phyloP scores from a whole-genome alignment of 1,284 basidiomycete species.

The Papiliotrema nemorosa region DNA sequence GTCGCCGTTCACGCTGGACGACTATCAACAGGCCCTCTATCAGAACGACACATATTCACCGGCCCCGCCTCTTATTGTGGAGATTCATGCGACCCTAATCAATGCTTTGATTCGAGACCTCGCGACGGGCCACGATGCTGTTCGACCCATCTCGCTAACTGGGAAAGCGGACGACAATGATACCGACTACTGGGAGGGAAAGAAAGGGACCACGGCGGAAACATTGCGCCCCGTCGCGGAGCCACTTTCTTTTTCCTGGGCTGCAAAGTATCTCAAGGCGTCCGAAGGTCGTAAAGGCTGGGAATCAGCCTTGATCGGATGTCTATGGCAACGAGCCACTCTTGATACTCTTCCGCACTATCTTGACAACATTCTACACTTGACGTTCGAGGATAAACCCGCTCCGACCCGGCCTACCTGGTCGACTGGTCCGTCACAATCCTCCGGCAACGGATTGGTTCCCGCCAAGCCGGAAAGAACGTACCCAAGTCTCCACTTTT shows the following conservation, averaged over 20 bases:
- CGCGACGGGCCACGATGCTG: conserved; percentile 30
- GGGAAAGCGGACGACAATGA: conserved; percentile 35
- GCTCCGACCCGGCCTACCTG: conserved; percentile 46
- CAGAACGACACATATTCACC: conserved; percentile 65
- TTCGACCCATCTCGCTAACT: conserved; percentile 28
- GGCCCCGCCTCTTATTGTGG: conserved; percentile 72
- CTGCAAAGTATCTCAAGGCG: conserved; percentile 29
- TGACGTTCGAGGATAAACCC: conserved; percentile 60
- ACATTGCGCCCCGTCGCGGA: conserved; percentile 38
- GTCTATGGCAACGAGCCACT: conserved; percentile 84
- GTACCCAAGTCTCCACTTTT: conserved; percentile 68
- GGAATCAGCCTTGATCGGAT: conserved; percentile 82
- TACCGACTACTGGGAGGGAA: conserved; percentile 46
- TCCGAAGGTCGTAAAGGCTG: conserved; percentile 52
- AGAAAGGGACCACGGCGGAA: conserved; percentile 45
- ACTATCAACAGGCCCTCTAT: conserved; percentile 81
- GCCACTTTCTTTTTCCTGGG: conserved; percentile 31
- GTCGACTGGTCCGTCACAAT: conserved; percentile 38
- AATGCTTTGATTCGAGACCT: conserved; percentile 78
- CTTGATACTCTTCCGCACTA: conserved; percentile 68
- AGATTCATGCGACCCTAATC: conserved; percentile 83
- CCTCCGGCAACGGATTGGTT: conserved; percentile 47
- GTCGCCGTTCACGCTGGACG: conserved; percentile 90
- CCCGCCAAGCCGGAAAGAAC: conserved; percentile 56
- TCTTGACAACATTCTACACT: conserved; percentile 67